Base-by-base conservation (phyloP, 2,329 filamentous ascomycete genomes). In the Colletotrichum kahawae region DNA sequence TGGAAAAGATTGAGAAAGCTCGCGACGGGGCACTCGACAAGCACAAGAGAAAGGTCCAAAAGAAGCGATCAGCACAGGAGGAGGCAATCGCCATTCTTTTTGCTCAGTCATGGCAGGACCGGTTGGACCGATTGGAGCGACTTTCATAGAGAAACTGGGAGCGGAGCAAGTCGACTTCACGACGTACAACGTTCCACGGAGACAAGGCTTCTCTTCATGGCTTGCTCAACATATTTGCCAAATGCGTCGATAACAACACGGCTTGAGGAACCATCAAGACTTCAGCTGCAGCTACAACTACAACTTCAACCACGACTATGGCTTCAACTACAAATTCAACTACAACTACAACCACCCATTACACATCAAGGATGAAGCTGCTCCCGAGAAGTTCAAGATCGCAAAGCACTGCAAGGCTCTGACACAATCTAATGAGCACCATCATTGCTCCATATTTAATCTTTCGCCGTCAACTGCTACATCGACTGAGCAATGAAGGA, bases 101-200 rank as follows among this genome's bases (percentile, higher is more conserved):
- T 13, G 43, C 43, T 1, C 43, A 21, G 2, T 51, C 43, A 21
- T 51, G n/a, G 43, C 24, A 24, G 24, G 24, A 24, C 24, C 24
- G 24, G 24, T 24, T 24, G 24, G 24, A 24, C 24, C 24, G 24
- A 24, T 51, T 51, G 43, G 21, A 51, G 6, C 43, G n/a, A 4
- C 43, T 21, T 21, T 21, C 0, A 51, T 21, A 18, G 5, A 12
- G 2, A n/a, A 2, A 43, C 1, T 43, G 0, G 10, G 10, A 43
- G 5, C 4, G 38, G 38, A 48, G 5, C 2, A 51, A 51, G 43
- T 51, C 43, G 43, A 4, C 10, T 21, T 43, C 4, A 43, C 5
- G 12, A 51, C n/a, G 0, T 21, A 6, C 6, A 3, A 6, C n/a
- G 5, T 4, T 2, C n/a, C n/a, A 48, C 0, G 2, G n/a, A 51